A percentile compares a stretch with the other conserved stretches of the same genome.
Conservation (phyloP, 768 basidiomycete species). For the Agrocybe praecox region DNA sequence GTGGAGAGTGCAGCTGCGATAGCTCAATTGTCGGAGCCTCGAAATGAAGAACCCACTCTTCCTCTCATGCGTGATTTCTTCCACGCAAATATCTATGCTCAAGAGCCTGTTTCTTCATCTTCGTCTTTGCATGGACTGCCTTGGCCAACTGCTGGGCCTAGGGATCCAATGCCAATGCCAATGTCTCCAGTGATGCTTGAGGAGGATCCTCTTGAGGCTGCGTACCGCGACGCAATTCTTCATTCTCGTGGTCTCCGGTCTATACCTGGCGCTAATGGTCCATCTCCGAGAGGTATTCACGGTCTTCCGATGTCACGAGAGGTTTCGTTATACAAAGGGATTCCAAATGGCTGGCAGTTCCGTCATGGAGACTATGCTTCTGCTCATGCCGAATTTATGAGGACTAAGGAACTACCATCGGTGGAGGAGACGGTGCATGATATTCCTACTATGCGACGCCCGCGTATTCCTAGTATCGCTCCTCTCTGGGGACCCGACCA, state of each 20-base stretch:
- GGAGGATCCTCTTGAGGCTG: constrained; percentile 21
- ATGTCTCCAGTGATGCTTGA: constrained; percentile 11
- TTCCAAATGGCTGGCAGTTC: constrained; percentile 52
- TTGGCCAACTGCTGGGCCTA: not conserved
- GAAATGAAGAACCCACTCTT: constrained; percentile 13
- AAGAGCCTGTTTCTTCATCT: constrained; percentile 5
- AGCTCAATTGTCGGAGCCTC: constrained; percentile 12
- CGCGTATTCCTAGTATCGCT: constrained; percentile 42
- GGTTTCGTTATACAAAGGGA: constrained; percentile 47
- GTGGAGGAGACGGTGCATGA: constrained; percentile 15
- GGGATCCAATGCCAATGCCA: not conserved
- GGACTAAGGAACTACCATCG: constrained; percentile 24
- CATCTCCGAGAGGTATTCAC: constrained; percentile 12
- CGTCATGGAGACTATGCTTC: constrained; percentile 34
- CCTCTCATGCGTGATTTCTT: constrained; percentile 24
- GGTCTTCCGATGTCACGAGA: constrained; percentile 44
- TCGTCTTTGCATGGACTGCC: not conserved
- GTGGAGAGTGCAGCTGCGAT: constrained; percentile 20
- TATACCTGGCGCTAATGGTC: constrained; percentile 6
- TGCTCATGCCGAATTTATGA: constrained; percentile 38
- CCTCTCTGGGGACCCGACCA: constrained; percentile 33
- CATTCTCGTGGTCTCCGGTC: constrained; percentile 17
- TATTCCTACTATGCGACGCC: constrained; percentile 20
- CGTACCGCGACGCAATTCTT: constrained; percentile 23
- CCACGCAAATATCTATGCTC: constrained; percentile 13